Evolutionary conservation across 2,329 filamentous ascomycete genomes (phyloP).

Genomic region (Teratosphaeriaceae sp.): DNA sequence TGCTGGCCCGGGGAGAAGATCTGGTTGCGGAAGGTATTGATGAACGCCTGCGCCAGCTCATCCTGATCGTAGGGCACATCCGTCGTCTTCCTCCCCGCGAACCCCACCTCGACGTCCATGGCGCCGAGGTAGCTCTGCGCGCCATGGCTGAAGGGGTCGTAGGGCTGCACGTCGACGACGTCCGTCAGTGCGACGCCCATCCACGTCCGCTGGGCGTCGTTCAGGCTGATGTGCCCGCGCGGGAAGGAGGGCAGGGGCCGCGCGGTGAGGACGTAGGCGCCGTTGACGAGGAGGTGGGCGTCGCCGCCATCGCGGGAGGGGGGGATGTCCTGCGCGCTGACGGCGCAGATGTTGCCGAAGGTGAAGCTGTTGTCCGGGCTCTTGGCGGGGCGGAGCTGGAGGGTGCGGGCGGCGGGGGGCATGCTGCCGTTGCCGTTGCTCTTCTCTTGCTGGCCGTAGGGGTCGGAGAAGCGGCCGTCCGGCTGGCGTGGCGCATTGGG

Average conservation of each 20-base stretch:
- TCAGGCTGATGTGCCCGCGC: conserved; percentile 71
- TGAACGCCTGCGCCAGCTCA: conserved; percentile 57
- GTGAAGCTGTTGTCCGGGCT: conserved; percentile 49
- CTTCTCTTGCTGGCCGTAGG: conserved; percentile 16
- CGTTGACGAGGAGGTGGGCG: conserved; percentile 70
- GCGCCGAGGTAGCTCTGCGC: conserved; percentile 69
- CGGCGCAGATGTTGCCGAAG: conserved; percentile 53
- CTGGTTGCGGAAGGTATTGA: conserved; percentile 67
- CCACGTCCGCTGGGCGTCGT: conserved; percentile 85
- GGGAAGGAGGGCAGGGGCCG: conserved; percentile 64
- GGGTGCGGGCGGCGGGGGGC: conserved; percentile 15
- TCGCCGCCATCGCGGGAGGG: conserved; percentile 66
- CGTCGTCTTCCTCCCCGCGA: conserved; percentile 69
- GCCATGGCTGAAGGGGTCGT: conserved; percentile 69
- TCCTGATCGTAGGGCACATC: conserved; percentile 81
- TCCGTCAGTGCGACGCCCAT: conserved; percentile 75
- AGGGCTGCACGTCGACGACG: conserved; percentile 62
- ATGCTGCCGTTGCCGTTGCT: background rate
- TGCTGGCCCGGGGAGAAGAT: conserved; percentile 81
- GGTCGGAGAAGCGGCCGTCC: conserved; percentile 11
- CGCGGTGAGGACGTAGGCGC: conserved; percentile 69
- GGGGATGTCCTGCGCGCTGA: conserved; percentile 76
- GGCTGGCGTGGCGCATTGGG: conserved; percentile 20
- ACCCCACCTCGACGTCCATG: conserved; percentile 78
- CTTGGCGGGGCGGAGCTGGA: conserved; percentile 45